Percentiles rank a stretch among this genome's conserved stretches.
phyloP scores from a whole-genome alignment of 495 filamentous ascomycete species.

The Hypomontagnella submonticulosa region DNA sequence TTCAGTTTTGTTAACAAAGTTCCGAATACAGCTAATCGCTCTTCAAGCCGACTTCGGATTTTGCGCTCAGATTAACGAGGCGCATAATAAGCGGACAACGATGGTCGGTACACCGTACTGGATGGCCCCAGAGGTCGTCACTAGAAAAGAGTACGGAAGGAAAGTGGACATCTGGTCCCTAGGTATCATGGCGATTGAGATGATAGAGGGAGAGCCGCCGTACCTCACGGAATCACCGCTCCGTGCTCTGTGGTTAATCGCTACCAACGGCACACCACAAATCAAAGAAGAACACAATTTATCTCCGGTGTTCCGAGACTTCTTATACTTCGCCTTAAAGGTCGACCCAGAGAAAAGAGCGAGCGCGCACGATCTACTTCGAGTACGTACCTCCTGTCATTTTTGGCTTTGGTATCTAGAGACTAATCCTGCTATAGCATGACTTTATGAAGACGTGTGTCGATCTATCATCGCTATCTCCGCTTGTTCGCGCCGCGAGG shows the following conservation, averaged over 20 bases:
- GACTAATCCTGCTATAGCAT: slow-evolving; percentile 67
- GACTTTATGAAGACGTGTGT: slow-evolving; percentile 88
- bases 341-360: slow-evolving; percentile 97
- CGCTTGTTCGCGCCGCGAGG: slow-evolving; percentile 87
- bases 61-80: slow-evolving; percentile 98
- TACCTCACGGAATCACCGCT: slow-evolving; percentile 96
- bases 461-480: slow-evolving; percentile 71
- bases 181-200: slow-evolving; percentile 99
- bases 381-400: slow-evolving; percentile 64
- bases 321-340: slow-evolving; percentile 88
- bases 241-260: slow-evolving; percentile 93
- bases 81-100: slow-evolving; percentile 95
- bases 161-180: slow-evolving; percentile 99
- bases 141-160: slow-evolving; percentile 95
- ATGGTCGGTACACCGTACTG: slow-evolving; percentile 99
- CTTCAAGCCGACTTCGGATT: slow-evolving; percentile 93
- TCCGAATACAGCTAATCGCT: slow-evolving; percentile 57
- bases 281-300: slow-evolving; percentile 93
- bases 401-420: slow-evolving; percentile 45
- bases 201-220: slow-evolving; percentile 98
- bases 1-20: too few relatives aligned
- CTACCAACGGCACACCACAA: slow-evolving; percentile 93
- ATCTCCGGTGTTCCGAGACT: slow-evolving; percentile 84
- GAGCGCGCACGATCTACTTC: slow-evolving; percentile 89
- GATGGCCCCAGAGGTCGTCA: slow-evolving; percentile 99